Evolutionary conservation across 1,284 basidiomycete species (phyloP), one percentile per base, ranked within the genome.

Genomic region (Salmacisia buchloeana): DNA sequence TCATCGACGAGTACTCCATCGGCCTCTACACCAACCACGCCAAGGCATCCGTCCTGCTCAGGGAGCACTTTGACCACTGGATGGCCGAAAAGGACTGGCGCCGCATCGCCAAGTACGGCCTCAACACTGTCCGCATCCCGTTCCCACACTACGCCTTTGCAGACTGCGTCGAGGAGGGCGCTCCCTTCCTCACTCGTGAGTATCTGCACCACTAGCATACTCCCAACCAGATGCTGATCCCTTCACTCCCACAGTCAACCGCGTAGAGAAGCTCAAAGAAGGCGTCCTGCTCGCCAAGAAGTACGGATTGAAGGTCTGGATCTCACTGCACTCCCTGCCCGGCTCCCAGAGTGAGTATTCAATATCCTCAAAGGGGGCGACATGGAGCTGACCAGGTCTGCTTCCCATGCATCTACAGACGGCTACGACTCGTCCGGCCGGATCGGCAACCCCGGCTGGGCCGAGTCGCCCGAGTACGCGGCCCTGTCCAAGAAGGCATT

Each of bases 1-100:
- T 67, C 46, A 34, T 63, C 5, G 64, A 65, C 56, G 63, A 67
- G 52, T 62, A 61, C 54, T 63, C 61, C 33, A 38, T 38, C 7
- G 65, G 61, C 13, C 49, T 35, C 25, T 62, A 61, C 25, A 25
- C 29, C 54, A 23, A 56, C 57, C 39, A 52, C 18, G 35, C 18
- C 33, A 6, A 34, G 10, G 45, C 45, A 18, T 21, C 60, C 31
- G 35, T 9, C 31, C n/a, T 56, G 25, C 13, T 58, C 29, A 61
- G 18, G 27, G 23, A 56, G 27, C 36, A 49, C 60, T 61, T 61
- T 21, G 39, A 60, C 10, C 31, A 33, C 23, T 61, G 60, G 60
- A 61, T 61, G 45, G 27, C 38, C 25, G 60, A 61, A 25, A 58
- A 52, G n/a, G 66, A 67, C 21, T 46, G 65, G 29, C 23, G 25